phyloP scores from a whole-genome alignment of 2,329 filamentous ascomycete genomes.

The Trichoderma atrobrunneum region DNA sequence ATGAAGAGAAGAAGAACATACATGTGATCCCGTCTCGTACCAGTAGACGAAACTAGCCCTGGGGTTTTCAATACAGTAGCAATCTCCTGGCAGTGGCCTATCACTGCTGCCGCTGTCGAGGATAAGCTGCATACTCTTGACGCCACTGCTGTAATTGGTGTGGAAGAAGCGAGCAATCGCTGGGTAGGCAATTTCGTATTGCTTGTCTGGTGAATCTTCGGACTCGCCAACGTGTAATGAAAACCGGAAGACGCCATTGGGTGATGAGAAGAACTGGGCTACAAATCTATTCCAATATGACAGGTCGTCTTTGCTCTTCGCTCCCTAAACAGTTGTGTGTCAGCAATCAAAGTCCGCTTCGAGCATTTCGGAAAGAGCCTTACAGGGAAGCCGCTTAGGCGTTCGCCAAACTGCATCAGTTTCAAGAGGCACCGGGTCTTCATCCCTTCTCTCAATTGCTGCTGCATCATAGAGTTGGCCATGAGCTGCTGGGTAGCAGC shows the following conservation, averaged over 20 bases:
- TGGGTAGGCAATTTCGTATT: slow-evolving; percentile 80
- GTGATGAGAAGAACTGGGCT: slow-evolving; percentile 69
- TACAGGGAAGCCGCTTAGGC: slow-evolving; percentile 57
- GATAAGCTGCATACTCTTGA: slow-evolving; percentile 81
- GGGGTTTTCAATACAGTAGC: slow-evolving; percentile 70
- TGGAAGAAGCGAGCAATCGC: slow-evolving; percentile 86
- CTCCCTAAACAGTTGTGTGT: slow-evolving; percentile 39
- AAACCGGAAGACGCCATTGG: slow-evolving; percentile 72
- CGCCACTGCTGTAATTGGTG: slow-evolving; percentile 82
- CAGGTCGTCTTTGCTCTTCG: slow-evolving; percentile 65
- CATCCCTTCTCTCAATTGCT: slow-evolving; percentile 50
- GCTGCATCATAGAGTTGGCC: slow-evolving; percentile 38
- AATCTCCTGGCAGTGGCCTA: slow-evolving; percentile 57
- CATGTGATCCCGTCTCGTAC: slow-evolving; percentile 80
- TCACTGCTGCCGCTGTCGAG: slow-evolving; percentile 65
- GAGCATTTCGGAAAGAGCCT: slow-evolving; percentile 22
- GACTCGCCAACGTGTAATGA: slow-evolving; percentile 58
- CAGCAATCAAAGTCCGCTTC: slow-evolving; percentile 21
- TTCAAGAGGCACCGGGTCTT: slow-evolving; percentile 59
- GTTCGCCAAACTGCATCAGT: slow-evolving; percentile 61
- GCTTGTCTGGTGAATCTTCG: slow-evolving; percentile 64
- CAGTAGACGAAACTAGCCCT: slow-evolving; percentile 84
- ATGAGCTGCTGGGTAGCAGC: slow-evolving; percentile 37
- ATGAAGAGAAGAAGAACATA: slow-evolving; percentile 47
- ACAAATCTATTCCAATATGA: slow-evolving; percentile 80